phyloP scores from a whole-genome alignment of 345 rosid species.

The Bretschneidera sinensis region DNA sequence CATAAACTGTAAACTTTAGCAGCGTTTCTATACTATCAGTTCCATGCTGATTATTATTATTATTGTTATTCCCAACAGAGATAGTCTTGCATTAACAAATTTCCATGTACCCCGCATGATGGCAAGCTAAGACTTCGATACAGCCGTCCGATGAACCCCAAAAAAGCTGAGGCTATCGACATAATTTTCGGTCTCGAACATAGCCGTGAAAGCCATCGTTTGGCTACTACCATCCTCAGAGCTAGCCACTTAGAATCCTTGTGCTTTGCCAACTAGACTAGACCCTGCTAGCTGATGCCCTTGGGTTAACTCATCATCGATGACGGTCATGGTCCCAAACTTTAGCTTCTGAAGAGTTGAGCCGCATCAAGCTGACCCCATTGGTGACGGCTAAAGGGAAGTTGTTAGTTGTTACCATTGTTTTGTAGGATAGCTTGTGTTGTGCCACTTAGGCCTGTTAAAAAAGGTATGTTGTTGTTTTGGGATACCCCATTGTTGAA shows the following conservation, averaged over 20 bases:
- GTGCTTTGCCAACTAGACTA: no score
- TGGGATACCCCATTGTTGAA: constrained; percentile 54
- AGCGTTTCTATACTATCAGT: constrained; percentile 35
- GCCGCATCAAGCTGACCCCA: constrained; percentile 55
- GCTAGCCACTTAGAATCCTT: constrained; percentile 74
- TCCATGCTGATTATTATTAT: constrained; percentile 28
- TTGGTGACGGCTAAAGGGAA: constrained; percentile 36
- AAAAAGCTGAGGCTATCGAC: constrained; percentile 71
- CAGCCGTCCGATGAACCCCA: constrained; percentile 65
- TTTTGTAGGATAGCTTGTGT: constrained; percentile 36
- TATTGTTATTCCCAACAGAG: constrained; percentile 25
- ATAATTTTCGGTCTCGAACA: constrained; percentile 69
- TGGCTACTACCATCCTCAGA: constrained; percentile 75
- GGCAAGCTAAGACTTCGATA: constrained; percentile 70
- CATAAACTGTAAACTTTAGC: constrained; percentile 23
- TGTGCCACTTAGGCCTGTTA: constrained; percentile 75
- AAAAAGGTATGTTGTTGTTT: constrained; percentile 68
- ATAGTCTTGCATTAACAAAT: constrained; percentile 61
- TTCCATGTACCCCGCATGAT: constrained; percentile 90
- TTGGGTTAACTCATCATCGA: constrained; percentile 75
- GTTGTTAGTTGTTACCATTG: constrained; percentile 45
- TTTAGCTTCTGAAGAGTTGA: constrained; percentile 49
- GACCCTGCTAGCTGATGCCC: constrained; percentile 67
- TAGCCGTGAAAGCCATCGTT: constrained; percentile 69
- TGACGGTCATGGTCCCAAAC: constrained; percentile 85